Base-by-base conservation (phyloP, 2,329 filamentous ascomycete species). In the Pseudocercospora pini-densiflorae region DNA sequence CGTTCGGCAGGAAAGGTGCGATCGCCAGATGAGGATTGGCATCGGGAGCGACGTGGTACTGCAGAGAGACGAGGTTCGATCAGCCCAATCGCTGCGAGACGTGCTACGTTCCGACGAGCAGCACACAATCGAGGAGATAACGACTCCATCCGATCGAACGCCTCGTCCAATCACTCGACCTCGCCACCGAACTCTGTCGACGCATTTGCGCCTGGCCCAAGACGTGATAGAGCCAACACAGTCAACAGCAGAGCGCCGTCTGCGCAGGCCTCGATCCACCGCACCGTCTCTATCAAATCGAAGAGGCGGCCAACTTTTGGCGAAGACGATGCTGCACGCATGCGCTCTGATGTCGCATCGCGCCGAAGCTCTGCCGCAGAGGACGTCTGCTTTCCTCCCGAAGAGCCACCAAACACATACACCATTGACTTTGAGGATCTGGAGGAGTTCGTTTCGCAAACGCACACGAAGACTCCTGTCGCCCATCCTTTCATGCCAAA, bases 161-260 rank as follows among this genome's bases (percentile, higher is more conserved):
- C 54, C 9, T 70, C 68, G 27, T 58, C 55, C 5, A 49, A 68
- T 57, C 87, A 92, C 63, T 93, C 92, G 0, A 83, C 88, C 1
- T 98, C 95, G 5, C 94, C 94, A 10, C 95, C 95, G 7, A 99
- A 97, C 79, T 99, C 95, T 0, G 93, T 99, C 60, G 97, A 98
- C 79, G 95, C 95, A 3, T 99, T 99, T 79, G 95, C 95, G 19
- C 92, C 95, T 75, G 92, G 92, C 59, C 92, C 93, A 5, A 61
- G 61, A 66, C 90, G 94, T 66, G 92, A 94, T 76, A 91, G 94
- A 51, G 85, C 88, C 57, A 86, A 87, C 59, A 91, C 89, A 3
- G 77, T 87, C 68, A 92, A 89, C 66, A 90, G 88, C 77, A 81
- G 83, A 71, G 80, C 76, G 23, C 79, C 84, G 36, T 86, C 86